Conservation (phyloP, 768 basidiomycete genomes). For the Lactarius psammicola region DNA sequence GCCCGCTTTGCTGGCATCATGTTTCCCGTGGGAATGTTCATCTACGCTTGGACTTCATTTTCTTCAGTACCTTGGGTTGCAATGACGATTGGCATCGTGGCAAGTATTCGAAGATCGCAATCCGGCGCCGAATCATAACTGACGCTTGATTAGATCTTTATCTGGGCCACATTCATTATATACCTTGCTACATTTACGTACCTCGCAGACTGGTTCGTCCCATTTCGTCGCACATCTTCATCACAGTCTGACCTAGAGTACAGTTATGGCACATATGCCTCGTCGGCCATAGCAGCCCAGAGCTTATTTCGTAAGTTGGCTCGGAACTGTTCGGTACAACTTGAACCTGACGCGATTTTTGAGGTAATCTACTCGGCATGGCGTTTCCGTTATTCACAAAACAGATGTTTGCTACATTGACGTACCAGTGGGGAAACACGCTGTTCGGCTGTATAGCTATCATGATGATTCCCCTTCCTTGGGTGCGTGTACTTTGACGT, state of each 20-base stretch:
- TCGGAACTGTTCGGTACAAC: not conserved
- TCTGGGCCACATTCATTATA: constrained; percentile 41
- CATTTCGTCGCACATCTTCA: not conserved
- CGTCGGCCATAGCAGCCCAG: constrained; percentile 54
- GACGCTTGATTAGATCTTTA: constrained; percentile 37
- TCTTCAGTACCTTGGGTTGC: constrained; percentile 59
- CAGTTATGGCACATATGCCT: constrained; percentile 49
- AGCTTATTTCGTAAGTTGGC: constrained; percentile 43
- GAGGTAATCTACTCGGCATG: constrained; percentile 43
- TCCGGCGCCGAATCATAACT: not conserved
- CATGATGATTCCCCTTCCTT: constrained; percentile 47
- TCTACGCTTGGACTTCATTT: constrained; percentile 69
- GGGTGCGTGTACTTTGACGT: constrained; percentile 33
- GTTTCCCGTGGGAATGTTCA: constrained; percentile 62
- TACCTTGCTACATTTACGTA: constrained; percentile 49
- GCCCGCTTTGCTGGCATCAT: constrained; percentile 55
- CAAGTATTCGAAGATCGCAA: constrained; percentile 19
- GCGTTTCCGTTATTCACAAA: constrained; percentile 51
- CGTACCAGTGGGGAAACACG: constrained; percentile 50
- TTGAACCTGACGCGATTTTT: not conserved
- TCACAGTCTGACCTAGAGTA: not conserved
- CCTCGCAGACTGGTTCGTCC: constrained; percentile 49
- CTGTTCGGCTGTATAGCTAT: constrained; percentile 43
- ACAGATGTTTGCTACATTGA: constrained; percentile 46
- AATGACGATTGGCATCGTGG: constrained; percentile 50